Conservation (phyloP, 2,329 filamentous ascomycete genomes). For the Grosmannia serpens region DNA sequence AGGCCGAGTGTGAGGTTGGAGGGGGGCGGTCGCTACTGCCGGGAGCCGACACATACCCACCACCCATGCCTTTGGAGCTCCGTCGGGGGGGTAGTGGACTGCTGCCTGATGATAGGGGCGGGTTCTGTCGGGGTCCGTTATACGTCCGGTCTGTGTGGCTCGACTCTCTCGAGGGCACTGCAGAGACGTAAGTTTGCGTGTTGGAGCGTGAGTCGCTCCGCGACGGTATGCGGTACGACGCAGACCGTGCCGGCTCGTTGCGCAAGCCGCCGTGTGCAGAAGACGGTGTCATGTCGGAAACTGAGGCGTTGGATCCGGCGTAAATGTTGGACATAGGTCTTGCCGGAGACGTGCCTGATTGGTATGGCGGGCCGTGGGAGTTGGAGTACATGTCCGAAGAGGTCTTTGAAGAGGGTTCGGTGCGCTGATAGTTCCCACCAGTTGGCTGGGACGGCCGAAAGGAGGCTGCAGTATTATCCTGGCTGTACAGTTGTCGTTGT, state of each 20-base stretch:
- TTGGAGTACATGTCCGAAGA: conserved; percentile 7
- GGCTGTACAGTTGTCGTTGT: background rate
- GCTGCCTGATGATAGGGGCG: conserved; percentile 36
- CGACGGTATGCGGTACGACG: conserved; percentile 36
- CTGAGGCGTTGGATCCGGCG: conserved; percentile 15
- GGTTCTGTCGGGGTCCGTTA: conserved; percentile 32
- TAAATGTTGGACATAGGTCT: conserved; percentile 23
- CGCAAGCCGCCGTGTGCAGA: conserved; percentile 24
- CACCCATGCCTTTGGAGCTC: conserved; percentile 60
- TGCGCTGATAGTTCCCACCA: conserved; percentile 3
- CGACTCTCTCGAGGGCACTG: conserved; percentile 53
- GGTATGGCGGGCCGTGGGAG: conserved; percentile 11
- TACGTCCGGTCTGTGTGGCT: conserved; percentile 28
- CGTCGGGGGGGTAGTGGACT: conserved; percentile 61
- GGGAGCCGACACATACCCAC: conserved; percentile 36
- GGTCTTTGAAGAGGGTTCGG: conserved; percentile 2
- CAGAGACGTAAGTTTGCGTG: conserved; percentile 39
- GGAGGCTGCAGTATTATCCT: conserved; percentile 13
- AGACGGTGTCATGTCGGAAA: conserved; percentile 20
- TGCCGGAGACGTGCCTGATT: conserved; percentile 10
- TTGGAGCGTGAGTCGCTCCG: conserved; percentile 54
- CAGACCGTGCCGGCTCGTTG: conserved; percentile 46
- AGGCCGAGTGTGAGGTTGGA: conserved; percentile 21
- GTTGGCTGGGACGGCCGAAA: conserved; percentile 3
- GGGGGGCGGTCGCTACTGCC: conserved; percentile 14